Percentiles rank a stretch among this genome's conserved stretches.
Conservation (phyloP, 2,329 filamentous ascomycete genomes). For the Dryadomyces quercivorus region DNA sequence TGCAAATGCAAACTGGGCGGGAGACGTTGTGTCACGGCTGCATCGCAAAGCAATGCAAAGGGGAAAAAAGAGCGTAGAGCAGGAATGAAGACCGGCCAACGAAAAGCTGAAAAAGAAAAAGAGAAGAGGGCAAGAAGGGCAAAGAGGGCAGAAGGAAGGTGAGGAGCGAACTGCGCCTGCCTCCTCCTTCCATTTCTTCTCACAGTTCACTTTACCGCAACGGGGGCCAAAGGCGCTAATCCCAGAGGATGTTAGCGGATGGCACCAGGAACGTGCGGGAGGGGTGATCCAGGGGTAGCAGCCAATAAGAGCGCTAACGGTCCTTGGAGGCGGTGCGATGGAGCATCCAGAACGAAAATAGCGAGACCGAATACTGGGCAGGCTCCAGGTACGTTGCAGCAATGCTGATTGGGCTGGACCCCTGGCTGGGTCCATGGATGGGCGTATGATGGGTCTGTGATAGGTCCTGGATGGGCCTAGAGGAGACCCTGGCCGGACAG, state of each 20-base stretch:
- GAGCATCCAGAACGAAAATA: neutral
- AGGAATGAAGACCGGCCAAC: neutral
- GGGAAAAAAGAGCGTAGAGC: neutral
- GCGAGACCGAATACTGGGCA: neutral
- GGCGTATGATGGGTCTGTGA: too few relatives aligned
- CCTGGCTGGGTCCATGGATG: neutral
- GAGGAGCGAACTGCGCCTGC: neutral
- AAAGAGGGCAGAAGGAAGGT: neutral
- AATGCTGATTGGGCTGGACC: neutral
- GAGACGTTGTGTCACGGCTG: slow-evolving; percentile 4
- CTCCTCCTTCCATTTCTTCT: neutral
- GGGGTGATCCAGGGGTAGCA: neutral
- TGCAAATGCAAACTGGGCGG: neutral
- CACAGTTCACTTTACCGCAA: neutral
- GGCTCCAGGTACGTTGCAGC: too few relatives aligned
- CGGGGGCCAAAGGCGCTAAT: neutral
- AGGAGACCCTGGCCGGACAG: neutral
- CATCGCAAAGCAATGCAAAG: slow-evolving; percentile 4
- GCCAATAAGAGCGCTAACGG: neutral
- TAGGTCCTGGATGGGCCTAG: neutral
- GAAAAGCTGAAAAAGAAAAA: neutral
- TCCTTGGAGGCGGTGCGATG: too few relatives aligned
- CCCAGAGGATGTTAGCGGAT: neutral
- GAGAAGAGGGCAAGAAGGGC: neutral
- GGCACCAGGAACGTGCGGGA: slow-evolving; percentile 3